Percentiles rank a stretch among this genome's conserved stretches.
These are phyloP conservation scores for Torulaspora indica DNA, from an alignment of 805 yeast species.

Conservation along the genomic window DNA sequence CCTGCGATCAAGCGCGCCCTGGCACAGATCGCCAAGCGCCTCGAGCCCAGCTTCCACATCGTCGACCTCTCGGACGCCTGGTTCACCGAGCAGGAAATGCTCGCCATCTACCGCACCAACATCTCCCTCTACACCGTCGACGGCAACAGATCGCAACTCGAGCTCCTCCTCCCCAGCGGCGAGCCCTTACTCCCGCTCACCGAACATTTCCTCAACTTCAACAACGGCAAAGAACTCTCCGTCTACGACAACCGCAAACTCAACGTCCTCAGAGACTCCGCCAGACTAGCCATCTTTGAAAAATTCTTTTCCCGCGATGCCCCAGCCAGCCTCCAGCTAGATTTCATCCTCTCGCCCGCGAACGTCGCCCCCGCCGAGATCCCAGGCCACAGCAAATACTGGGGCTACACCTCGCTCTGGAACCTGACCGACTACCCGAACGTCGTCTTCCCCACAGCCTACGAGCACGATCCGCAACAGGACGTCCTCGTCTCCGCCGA, in stretches of 20 bases:
- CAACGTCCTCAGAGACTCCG: constrained; percentile 51
- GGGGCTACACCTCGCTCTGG: constrained; percentile 78
- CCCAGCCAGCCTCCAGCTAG: constrained; percentile 35
- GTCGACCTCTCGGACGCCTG: constrained; percentile 38
- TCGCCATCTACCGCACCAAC: constrained; percentile 16
- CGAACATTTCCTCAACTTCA: constrained; percentile 54
- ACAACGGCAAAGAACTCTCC: constrained; percentile 50
- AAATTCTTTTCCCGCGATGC: constrained; percentile 17
- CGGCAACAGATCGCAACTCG: constrained; percentile 57
- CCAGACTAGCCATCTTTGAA: constrained; percentile 44
- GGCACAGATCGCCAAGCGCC: constrained; percentile 48
- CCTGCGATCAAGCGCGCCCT: constrained; percentile 61
- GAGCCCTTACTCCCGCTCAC: constrained; percentile 66
- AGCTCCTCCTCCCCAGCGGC: constrained; percentile 53
- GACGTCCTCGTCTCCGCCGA: constrained; percentile 35
- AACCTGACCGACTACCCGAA: constrained; percentile 70
- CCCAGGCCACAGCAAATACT: constrained; percentile 57
- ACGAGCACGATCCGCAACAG: constrained; percentile 49
- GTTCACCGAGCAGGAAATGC: constrained; percentile 26
- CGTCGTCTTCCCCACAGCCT: constrained; percentile 57
- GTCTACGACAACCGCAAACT: constrained; percentile 52
- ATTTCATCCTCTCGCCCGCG: constrained; percentile 63
- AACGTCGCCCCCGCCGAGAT: constrained; percentile 69
- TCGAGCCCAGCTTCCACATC: constrained; percentile 57
- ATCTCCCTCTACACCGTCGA: constrained; percentile 53